phyloP scores from a whole-genome alignment of 2,329 filamentous ascomycete genomes.

The Pseudogymnoascus sp. region DNA sequence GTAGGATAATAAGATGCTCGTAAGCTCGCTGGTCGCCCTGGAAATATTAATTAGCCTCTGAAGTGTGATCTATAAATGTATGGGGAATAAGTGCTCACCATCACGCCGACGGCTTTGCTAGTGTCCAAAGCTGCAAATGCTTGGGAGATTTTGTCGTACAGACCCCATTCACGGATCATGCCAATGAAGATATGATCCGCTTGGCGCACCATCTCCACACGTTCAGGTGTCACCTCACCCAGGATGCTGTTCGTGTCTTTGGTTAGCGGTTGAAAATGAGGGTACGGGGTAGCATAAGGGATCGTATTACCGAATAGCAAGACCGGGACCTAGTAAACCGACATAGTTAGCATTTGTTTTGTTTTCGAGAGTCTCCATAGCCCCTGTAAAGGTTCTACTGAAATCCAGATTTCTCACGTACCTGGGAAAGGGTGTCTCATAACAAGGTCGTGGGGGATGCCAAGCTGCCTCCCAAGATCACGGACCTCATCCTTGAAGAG shows the following conservation, averaged over 20 bases:
- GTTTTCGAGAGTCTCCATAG: background rate
- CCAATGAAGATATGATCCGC: conserved; percentile 73
- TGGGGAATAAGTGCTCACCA: conserved; percentile 27
- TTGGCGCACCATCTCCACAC: conserved; percentile 70
- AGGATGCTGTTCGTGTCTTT: conserved; percentile 53
- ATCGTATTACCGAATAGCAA: conserved; percentile 11
- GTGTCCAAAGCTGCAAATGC: conserved; percentile 63
- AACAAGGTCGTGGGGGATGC: conserved; percentile 67
- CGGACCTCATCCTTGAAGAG: conserved; percentile 82
- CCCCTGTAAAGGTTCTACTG: background rate
- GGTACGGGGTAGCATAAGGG: background rate
- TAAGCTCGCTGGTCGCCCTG: conserved; percentile 60
- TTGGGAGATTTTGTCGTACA: conserved; percentile 66
- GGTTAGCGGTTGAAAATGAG: conserved; percentile 13
- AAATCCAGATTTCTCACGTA: conserved; percentile 38
- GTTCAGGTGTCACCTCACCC: conserved; percentile 74
- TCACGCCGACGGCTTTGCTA: conserved; percentile 58
- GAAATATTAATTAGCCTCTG: conserved; percentile 25
- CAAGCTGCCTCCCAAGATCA: conserved; percentile 59
- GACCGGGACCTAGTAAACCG: conserved; percentile 37
- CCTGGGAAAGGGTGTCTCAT: conserved; percentile 74
- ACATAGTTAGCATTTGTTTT: background rate
- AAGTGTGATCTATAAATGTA: conserved; percentile 18
- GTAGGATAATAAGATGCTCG: conserved; percentile 52
- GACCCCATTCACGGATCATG: conserved; percentile 63